Evolutionary conservation across 495 filamentous ascomycete genomes (phyloP).

Genomic region (Aspergillus ostianus): DNA sequence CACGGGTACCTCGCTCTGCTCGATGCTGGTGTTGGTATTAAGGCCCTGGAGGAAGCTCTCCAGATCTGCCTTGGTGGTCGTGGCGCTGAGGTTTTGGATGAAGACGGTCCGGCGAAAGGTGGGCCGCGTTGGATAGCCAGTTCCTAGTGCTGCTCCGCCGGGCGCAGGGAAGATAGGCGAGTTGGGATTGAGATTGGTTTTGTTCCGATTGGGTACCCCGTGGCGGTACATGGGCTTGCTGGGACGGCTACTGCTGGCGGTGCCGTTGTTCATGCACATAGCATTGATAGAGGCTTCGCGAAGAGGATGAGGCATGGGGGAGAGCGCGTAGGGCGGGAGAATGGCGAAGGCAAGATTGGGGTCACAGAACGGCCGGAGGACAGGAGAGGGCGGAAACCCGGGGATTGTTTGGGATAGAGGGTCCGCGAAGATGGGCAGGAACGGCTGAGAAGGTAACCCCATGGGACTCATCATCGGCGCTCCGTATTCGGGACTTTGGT

Average conservation of each 20-base stretch:
- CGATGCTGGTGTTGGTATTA: slow-evolving; percentile 18
- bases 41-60: slow-evolving; percentile 21
- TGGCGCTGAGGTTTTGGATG: slow-evolving; percentile 29
- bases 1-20: slow-evolving; percentile 28
- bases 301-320: slow-evolving; percentile 23
- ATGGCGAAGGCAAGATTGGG: slow-evolving; percentile 27
- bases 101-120: slow-evolving; percentile 23
- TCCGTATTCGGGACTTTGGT: slow-evolving; percentile 30
- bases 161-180: not conserved
- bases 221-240: not conserved
- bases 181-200: slow-evolving; percentile 11
- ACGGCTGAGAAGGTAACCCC: slow-evolving; percentile 20
- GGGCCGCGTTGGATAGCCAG: not conserved
- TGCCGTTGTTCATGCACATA: slow-evolving; percentile 1
- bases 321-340: slow-evolving; percentile 33
- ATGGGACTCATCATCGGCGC: slow-evolving; percentile 23
- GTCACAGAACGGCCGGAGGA: slow-evolving; percentile 32
- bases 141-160: not conserved
- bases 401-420: slow-evolving; percentile 25
- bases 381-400: slow-evolving; percentile 32
- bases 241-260: slow-evolving; percentile 11
- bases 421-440: slow-evolving; percentile 37
- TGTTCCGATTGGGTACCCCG: not conserved
- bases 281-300: slow-evolving; percentile 14
- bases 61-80: slow-evolving; percentile 27